These are phyloP conservation scores for Penicillium sp. DNA, from an alignment of 2,329 filamentous ascomycete genomes.

Conservation along the genomic window DNA sequence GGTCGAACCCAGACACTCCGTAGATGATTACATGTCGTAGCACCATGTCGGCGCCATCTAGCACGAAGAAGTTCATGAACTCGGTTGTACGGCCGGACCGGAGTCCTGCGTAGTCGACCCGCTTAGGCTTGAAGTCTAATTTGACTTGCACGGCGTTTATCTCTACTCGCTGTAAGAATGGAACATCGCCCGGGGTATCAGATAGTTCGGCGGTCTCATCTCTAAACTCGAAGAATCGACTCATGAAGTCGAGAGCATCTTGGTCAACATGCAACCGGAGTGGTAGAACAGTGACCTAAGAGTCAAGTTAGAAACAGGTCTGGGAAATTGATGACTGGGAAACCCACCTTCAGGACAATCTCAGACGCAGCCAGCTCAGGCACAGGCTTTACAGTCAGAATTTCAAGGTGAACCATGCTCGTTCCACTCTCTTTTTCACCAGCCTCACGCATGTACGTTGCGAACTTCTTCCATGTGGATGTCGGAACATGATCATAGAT, in stretches of 20 bases:
- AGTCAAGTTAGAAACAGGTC: conserved; percentile 14
- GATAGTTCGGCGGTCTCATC: conserved; percentile 62
- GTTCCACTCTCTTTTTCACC: conserved; percentile 82
- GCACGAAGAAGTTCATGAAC: conserved; percentile 97
- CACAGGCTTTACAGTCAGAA: conserved; percentile 84
- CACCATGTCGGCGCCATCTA: conserved; percentile 84
- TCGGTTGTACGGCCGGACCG: conserved; percentile 93
- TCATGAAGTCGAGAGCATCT: conserved; percentile 95
- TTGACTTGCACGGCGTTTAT: conserved; percentile 79
- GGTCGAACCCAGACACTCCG: conserved; percentile 85
- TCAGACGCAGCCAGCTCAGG: conserved; percentile 83
- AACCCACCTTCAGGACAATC: conserved; percentile 69
- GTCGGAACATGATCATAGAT: conserved; percentile 92
- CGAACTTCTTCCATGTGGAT: conserved; percentile 98
- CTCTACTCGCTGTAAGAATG: conserved; percentile 88
- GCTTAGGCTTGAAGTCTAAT: conserved; percentile 96
- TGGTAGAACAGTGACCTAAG: conserved; percentile 69
- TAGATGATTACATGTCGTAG: conserved; percentile 90
- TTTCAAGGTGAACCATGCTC: conserved; percentile 85
- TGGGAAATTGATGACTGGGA: neutral
- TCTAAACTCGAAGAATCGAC: conserved; percentile 96
- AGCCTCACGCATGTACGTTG: conserved; percentile 85
- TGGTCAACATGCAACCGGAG: conserved; percentile 93
- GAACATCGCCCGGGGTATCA: conserved; percentile 66
- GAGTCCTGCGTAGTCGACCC: conserved; percentile 91